Conservation (phyloP, 257 asterid species). For the Solanum dulcamara region DNA sequence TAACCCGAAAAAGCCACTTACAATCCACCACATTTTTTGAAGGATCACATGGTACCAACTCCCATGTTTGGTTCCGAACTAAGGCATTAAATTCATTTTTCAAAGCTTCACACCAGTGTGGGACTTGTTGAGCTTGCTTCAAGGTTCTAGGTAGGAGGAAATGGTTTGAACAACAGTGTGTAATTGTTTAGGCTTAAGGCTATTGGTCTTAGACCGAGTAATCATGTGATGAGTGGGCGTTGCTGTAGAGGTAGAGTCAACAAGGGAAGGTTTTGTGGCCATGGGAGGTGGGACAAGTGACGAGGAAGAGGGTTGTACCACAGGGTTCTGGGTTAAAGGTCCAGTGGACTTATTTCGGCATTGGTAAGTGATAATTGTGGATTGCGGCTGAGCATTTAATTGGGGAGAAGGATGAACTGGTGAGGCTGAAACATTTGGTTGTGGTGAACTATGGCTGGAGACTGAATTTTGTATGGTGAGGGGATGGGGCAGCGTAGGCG, state of each 20-base stretch:
- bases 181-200: no score
- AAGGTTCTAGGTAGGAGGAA: no score
- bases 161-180: no score
- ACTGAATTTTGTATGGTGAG: not conserved
- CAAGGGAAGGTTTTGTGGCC: not conserved
- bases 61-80: no score
- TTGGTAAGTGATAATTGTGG: not conserved
- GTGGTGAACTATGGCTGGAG: not conserved
- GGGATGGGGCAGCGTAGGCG: not conserved
- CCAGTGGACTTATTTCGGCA: not conserved
- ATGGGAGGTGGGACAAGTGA: not conserved
- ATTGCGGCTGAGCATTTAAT: not conserved
- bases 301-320: not conserved
- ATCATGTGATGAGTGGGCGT: no score
- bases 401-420: not conserved
- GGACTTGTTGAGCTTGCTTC: no score
- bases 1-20: no score
- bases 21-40: no score
- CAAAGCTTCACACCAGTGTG: no score
- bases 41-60: no score
- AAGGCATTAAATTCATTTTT: no score
- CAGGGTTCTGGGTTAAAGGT: not conserved
- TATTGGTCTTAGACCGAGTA: no score
- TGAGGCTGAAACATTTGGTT: not conserved
- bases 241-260: not conserved